Base-by-base conservation (phyloP, 495 filamentous ascomycete genomes). In the Lasiosphaeria miniovina region DNA sequence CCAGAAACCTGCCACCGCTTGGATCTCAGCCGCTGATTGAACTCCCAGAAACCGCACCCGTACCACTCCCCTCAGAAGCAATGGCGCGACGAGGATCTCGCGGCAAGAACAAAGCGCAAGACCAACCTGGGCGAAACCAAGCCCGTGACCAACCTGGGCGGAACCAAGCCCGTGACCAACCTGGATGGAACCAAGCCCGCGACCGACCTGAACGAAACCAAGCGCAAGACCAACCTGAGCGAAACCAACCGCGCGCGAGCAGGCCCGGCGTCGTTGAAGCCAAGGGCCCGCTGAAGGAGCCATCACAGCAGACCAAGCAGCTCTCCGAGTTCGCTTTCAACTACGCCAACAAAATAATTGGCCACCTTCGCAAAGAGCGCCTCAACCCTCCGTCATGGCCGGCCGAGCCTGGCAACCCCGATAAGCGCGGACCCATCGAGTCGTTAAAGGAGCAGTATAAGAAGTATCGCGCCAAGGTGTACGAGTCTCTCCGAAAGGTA, bases 401-500 rank as follows among this genome's bases (percentile, higher is more conserved):
- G 3, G 54, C 67, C 10, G 62, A 77, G 17, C 68, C 69, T 3
- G 77, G 78, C 38, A 71, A 77, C 43, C 69, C 75, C 31, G 61
- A 61, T 32, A 77, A 76, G 54, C 71, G 70, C 52, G 71, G 62
- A n/a, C 70, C 67, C 1, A 67, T 82, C 55, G 77, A 80, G 36
- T 68, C 55, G 12, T 71, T 82, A 33, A 75, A 79, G 55, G 74
- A 76, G 12, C 51, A 70, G 1, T 77, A 74, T 60, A 90, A 89
- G 71, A 74, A 85, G 58, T 84, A 90, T 52, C 85, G 91, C 46
- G 82, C 83, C 45, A 83, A 78, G 59, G 85, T 89, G 55, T 83
- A 90, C 53, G 79, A 82, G 52, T 77, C 83, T 24, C 84, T 92
- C 10, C 92, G 95, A 55, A 81, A 77, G 58, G 83, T 84, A 54